These are phyloP conservation scores for Sclerotinia subarctica DNA, from an alignment of 2,329 filamentous ascomycete genomes.

Conservation along the genomic window DNA sequence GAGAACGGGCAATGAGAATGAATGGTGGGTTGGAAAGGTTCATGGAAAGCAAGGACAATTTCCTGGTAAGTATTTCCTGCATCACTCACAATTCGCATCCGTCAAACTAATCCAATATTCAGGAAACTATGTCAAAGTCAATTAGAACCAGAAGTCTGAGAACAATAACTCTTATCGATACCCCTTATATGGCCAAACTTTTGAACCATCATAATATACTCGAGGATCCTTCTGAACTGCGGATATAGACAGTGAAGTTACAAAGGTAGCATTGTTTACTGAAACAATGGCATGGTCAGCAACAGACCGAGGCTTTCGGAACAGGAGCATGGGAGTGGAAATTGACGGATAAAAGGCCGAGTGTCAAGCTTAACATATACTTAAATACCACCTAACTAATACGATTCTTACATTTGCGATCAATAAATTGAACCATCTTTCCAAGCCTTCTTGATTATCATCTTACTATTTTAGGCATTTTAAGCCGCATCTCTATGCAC, in stretches of 20 bases:
- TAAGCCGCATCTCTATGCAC: background rate
- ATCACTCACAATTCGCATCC: background rate
- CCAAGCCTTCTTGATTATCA: background rate
- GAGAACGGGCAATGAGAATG: slow-evolving; percentile 85
- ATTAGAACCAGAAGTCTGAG: slow-evolving; percentile 23
- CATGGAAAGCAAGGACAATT: slow-evolving; percentile 85
- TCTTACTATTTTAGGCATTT: background rate
- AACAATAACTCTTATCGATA: slow-evolving; percentile 10
- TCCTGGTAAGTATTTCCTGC: slow-evolving; percentile 63
- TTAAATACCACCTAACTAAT: slow-evolving; percentile 18
- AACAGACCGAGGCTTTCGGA: background rate
- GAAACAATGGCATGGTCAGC: background rate
- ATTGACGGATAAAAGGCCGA: background rate
- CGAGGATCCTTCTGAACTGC: slow-evolving; percentile 1
- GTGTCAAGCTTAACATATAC: slow-evolving; percentile 12
- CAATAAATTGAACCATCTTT: background rate
- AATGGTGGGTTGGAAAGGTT: slow-evolving; percentile 92
- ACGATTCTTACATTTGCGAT: slow-evolving; percentile 11
- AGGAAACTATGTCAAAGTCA: slow-evolving; percentile 53
- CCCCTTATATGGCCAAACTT: slow-evolving; percentile 7
- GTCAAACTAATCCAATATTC: slow-evolving; percentile 24
- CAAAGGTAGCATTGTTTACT: background rate
- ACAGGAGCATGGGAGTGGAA: background rate
- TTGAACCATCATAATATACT: slow-evolving; percentile 9
- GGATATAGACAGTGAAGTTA: background rate